Conservation (phyloP, 495 filamentous ascomycete species). For the Bryoglossum gracile region DNA sequence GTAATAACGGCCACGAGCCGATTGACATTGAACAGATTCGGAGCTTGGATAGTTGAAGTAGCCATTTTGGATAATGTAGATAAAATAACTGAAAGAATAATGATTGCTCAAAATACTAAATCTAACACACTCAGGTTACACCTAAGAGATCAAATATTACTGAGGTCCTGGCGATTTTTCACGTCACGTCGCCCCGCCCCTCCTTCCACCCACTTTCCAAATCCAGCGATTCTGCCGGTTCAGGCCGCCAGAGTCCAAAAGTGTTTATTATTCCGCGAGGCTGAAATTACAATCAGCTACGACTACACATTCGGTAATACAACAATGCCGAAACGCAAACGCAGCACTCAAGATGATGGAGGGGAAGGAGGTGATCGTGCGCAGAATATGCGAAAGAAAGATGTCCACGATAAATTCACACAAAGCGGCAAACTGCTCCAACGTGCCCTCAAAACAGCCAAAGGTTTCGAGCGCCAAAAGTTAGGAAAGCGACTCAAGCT, state of each 20-base stretch:
- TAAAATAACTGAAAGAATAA: neutral
- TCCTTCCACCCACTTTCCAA: conserved; percentile 6
- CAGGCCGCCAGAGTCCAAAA: neutral
- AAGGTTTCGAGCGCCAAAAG: conserved; percentile 87
- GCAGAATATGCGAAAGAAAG: conserved; percentile 3
- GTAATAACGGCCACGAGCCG: conserved; percentile 57
- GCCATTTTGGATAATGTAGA: conserved; percentile 9
- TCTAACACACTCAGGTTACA: neutral
- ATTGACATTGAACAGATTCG: conserved; percentile 48
- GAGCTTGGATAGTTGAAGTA: conserved; percentile 25
- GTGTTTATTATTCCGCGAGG: conserved; percentile 11
- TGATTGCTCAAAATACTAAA: neutral
- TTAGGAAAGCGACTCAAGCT: conserved; percentile 68
- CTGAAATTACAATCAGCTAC: conserved; percentile 5
- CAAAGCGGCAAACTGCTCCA: conserved; percentile 53
- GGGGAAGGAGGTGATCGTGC: conserved; percentile 4
- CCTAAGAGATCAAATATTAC: too few relatives aligned
- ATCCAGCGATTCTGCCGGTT: neutral
- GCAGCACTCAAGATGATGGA: conserved; percentile 9
- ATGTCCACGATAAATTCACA: conserved; percentile 47
- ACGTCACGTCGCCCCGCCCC: neutral
- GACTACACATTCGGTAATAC: neutral
- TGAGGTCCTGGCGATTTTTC: too few relatives aligned
- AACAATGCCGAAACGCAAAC: conserved; percentile 26
- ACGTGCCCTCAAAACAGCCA: conserved; percentile 67